Evolutionary conservation across 164 flowering plant genomes (phyloP), one percentile per base, ranked within the genome.

Genomic region (Stephania cephalantha): DNA sequence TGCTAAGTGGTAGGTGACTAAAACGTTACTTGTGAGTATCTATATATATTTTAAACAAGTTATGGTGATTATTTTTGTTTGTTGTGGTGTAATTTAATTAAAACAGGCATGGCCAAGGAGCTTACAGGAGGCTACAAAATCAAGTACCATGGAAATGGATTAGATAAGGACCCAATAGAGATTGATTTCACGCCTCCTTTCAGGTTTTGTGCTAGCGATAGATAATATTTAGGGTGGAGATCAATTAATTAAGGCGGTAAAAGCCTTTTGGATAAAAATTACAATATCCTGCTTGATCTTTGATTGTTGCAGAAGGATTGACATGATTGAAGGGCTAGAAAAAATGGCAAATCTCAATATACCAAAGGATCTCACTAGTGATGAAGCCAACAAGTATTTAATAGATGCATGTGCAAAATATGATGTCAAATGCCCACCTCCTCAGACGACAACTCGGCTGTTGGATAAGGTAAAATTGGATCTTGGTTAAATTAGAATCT

Each of bases 171-270:
- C 35, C 97, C 99, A 5, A 90, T 95, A 73, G 98, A 91, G 83
- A 95, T 95, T 75, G 99, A 95, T 77, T 93, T 95, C 76, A 92
- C 99, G 73, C 99, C 99, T 6, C 99, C 99, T 68, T 95, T 95
- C 89, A 93, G 98, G 99, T 95, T 25, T 3, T 18, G 68, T 64
- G 20, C 45, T 4, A n/a, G 42, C 1, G 42, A 35, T 8, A 30
- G 11, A 50, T 22, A 5, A 69, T 76, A 10, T 30, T 22, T 46
- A 31, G 74, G 55, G 12, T 69, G 18, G 18, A n/a, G 17, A 7
- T 35, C n/a, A 68, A 67, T 5, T 44, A 45, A 4, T 69, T 30
- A 18, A n/a, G 18, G 17, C 22, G 15, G 31, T 53, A 2, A 50
- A 50, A 25, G 73, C 17, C 35, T 67, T 45, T 69, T 70, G 18